phyloP scores from a whole-genome alignment of 768 basidiomycete species.

The Rhodosporidiobolus sp. region DNA sequence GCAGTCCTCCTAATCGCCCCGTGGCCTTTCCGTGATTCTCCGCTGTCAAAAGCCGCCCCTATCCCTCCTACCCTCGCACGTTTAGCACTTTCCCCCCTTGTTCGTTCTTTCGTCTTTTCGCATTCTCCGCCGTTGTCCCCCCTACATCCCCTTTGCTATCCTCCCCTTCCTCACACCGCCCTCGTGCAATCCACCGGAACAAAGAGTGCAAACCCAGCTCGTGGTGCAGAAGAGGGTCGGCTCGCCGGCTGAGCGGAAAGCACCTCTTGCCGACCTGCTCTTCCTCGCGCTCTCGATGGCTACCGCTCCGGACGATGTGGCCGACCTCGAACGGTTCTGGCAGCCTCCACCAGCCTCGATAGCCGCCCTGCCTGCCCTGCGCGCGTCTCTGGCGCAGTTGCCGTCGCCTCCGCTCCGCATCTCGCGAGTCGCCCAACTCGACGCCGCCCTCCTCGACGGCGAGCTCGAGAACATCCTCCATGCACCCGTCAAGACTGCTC shows the following conservation, averaged over 20 bases:
- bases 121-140: no score
- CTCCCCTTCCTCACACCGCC: not conserved
- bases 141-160: not conserved
- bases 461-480: constrained; percentile 77
- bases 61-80: not conserved
- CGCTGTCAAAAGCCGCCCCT: not conserved
- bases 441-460: constrained; percentile 83
- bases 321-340: constrained; percentile 28
- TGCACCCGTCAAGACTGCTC: constrained; percentile 72
- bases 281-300: not conserved
- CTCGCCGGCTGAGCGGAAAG: no score
- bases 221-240: no score
- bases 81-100: not conserved
- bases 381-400: constrained; percentile 1
- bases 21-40: not conserved
- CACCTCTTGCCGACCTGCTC: no score
- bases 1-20: constrained; percentile 17
- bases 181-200: not conserved
- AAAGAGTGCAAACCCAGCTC: not conserved
- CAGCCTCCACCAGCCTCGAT: constrained; percentile 14
- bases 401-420: constrained; percentile 44
- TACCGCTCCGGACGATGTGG: not conserved
- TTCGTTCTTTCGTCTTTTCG: constrained; percentile 6
- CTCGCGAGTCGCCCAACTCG: constrained; percentile 82
- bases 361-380: constrained; percentile 1